Conservation (phyloP, 2,329 filamentous ascomycete genomes). For the Orbilia javanica region DNA sequence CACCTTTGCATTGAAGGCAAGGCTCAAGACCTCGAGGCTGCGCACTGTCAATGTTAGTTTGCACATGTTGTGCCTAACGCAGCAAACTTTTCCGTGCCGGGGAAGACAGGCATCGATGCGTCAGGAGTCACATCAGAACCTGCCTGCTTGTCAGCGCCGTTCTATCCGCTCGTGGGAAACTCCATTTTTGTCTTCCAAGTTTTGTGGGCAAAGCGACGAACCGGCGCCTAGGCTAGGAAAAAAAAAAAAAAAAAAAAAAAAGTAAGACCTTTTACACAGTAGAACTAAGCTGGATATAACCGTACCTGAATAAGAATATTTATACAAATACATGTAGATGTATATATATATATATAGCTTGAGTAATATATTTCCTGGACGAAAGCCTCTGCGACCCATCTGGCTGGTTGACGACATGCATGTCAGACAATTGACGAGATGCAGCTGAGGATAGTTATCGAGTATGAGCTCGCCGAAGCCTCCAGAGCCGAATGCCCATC, state of each 20-base stretch:
- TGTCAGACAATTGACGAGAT: neutral
- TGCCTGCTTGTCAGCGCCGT: conserved; percentile 12
- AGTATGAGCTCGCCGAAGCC: neutral
- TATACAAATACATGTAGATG: neutral
- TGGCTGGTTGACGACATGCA: neutral
- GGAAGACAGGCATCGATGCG: neutral
- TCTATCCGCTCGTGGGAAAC: neutral
- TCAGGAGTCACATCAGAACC: neutral
- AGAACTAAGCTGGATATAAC: no score
- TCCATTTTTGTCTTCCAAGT: neutral
- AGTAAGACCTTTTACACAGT: neutral
- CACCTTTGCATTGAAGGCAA: neutral
- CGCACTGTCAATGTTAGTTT: no score
- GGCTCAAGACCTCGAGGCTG: neutral
- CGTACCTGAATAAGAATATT: neutral
- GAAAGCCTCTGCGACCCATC: neutral
- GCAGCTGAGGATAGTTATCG: neutral
- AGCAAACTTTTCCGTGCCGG: conserved; percentile 17
- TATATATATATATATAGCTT: neutral
- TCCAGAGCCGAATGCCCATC: neutral
- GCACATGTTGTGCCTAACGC: neutral
- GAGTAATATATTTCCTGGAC: neutral
- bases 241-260: no score
- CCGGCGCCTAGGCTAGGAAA: neutral
- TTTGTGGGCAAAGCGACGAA: neutral